Base-by-base conservation (phyloP, 129 eudicot species). In the Dittrichia graveolens region DNA sequence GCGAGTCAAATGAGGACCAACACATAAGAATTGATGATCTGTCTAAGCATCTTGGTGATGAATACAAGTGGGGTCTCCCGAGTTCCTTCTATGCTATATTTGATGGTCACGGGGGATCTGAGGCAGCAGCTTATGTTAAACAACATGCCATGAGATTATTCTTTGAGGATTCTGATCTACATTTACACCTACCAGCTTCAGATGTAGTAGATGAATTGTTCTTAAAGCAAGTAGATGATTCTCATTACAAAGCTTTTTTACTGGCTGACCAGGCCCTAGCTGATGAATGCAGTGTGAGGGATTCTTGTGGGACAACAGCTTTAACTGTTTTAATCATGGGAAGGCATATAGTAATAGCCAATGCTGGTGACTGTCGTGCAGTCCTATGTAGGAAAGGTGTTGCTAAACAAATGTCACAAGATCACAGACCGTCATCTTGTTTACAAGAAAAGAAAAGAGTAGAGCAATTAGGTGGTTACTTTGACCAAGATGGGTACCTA, bases 341-440 rank as follows among this genome's bases (percentile, higher is more conserved):
- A 15, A 71, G 79, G 14, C 87, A 88, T 86, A 69, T 91, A 16
- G 35, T 88, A 9, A 73, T 88, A 54, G 95, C 97, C 31, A 91
- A 91, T 48, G 96, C 91, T 10, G 97, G 97, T 6, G 97, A 91
- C 67, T 91, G 87, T 35, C 92, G 97, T 5, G 97, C 97, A 16
- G 97, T 91, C 45, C 77, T 91, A 2, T 86, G 91, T 44, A 79
- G 93, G 76, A 88, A 88, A 34, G 97, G 97, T n/a, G 77, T 76
- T 54, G 91, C 97, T 12, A 61, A 86, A n/a, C 95, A 84, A 35
- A 68, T 91, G 63, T 75, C 97, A 0, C 83, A 84, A 71, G 97
- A 91, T 73, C 97, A 91, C 59, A 74, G 87, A 14, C 91, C 93
- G 9, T 48, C 89, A 5, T 44, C 73, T 14, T 91, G 72, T 64